Base-by-base conservation (phyloP, 1,139 yeast genomes). In the Scheffersomyces insectosa region DNA sequence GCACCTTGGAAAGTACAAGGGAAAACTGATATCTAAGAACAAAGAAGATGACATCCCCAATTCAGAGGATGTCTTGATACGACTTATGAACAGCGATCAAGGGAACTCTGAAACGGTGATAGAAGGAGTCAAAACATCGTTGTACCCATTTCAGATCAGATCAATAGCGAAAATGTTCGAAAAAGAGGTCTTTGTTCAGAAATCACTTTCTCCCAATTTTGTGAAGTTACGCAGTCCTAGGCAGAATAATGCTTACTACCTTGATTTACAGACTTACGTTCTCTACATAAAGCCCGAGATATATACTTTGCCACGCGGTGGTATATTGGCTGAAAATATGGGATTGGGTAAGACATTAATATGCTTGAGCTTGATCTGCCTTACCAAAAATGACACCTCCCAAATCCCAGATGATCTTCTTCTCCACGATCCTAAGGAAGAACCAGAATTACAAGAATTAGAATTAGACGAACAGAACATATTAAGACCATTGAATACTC, bases 311-410 rank as follows among this genome's bases (percentile, higher is more conserved):
- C 83, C 87, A 0, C 61, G 75, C 49, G 90, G 90, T 12, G 91
- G 90, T 0, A 82, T 85, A 2, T 62, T 85, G 10, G 88, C 88
- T 0, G 91, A 85, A 50, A 83, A 83, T 73, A 85, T 85, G 90
- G 91, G 90, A 0, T 62, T 83, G 13, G 91, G 91, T 0, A 85
- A 85, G 56, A 84, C 90, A 0, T 68, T 82, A 36, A 84, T 85
- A 4, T 83, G 88, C 51, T 60, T 85, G 14, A 81, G 86, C 6
- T 65, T 85, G 38, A 71, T 84, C 0, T 77, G 85, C 49, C 55
- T 76, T 7, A 78, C 89, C 0, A 79, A 75, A 48, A 66, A 61
- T 53, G 85, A 83, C 42, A 56, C 73, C 4, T 70, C 87, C 0
- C 57, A 61, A 33, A 62, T 72, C 4, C 86, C 87, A 0, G 54